Evolutionary conservation across 179 eudicot genomes (phyloP).

Genomic region (Beta macrorhiza): DNA sequence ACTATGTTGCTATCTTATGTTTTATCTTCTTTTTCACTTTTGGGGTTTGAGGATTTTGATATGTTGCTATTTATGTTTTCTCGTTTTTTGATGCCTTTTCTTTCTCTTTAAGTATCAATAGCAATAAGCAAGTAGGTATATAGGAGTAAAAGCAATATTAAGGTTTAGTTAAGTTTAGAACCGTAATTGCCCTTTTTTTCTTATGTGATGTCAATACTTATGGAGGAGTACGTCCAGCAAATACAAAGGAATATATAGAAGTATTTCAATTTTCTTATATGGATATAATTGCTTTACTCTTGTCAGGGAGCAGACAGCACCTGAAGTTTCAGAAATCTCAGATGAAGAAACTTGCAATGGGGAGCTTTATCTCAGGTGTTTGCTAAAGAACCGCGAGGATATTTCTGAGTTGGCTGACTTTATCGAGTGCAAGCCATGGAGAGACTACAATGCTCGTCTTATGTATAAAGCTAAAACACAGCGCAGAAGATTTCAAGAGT

Average conservation of each 20-base stretch:
- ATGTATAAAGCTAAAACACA: background rate
- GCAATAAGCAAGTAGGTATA: background rate
- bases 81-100: background rate
- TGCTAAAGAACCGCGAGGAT: constrained; percentile 11
- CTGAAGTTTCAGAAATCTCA: constrained; percentile 17
- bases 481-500: background rate
- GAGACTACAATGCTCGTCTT: constrained; percentile 55
- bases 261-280: too few relatives aligned
- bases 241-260: too few relatives aligned
- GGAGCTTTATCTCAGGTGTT: constrained; percentile 44
- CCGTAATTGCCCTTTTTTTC: too few relatives aligned
- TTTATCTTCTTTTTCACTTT: background rate
- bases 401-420: constrained; percentile 65
- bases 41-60: background rate
- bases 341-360: constrained; percentile 51
- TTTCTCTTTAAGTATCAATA: background rate
- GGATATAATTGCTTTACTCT: background rate
- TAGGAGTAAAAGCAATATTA: background rate
- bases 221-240: too few relatives aligned
- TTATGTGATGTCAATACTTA: too few relatives aligned
- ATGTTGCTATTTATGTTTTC: background rate
- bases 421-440: constrained; percentile 56
- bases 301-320: constrained; percentile 16
- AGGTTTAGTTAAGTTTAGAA: background rate
- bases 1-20: background rate